Percentiles rank a stretch among this genome's conserved stretches.
Conservation (phyloP, 805 yeast species). For the Komagataella phaffii region DNA sequence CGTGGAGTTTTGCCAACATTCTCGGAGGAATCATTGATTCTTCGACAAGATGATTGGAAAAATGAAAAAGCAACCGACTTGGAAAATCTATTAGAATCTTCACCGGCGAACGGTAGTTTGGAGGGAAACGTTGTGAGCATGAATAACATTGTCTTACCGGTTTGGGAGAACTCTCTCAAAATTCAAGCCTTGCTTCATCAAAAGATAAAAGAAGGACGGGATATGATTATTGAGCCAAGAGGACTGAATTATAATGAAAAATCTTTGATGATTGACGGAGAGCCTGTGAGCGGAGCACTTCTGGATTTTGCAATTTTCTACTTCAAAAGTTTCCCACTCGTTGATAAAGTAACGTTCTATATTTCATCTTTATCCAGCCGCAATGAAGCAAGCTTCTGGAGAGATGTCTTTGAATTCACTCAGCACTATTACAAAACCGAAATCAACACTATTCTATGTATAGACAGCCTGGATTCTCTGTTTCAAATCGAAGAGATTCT, state of each 20-base stretch:
- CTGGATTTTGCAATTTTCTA: slow-evolving; percentile 63
- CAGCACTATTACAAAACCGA: slow-evolving; percentile 62
- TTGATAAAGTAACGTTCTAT: slow-evolving; percentile 34
- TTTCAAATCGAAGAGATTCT: slow-evolving; percentile 73
- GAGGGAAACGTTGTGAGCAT: slow-evolving; percentile 60
- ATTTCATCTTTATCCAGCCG: slow-evolving; percentile 71
- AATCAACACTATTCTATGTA: slow-evolving; percentile 57
- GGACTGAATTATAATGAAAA: slow-evolving; percentile 67
- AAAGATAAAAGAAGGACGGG: slow-evolving; percentile 24
- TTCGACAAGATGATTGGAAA: slow-evolving; percentile 71
- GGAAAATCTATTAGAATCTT: slow-evolving; percentile 68
- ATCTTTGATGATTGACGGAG: slow-evolving; percentile 54
- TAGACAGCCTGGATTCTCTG: slow-evolving; percentile 62
- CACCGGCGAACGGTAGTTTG: slow-evolving; percentile 51
- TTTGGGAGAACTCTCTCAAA: slow-evolving; percentile 14
- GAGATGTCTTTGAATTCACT: slow-evolving; percentile 50
- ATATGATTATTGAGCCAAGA: slow-evolving; percentile 39
- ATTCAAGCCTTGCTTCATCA: slow-evolving; percentile 28
- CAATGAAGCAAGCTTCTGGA: slow-evolving; percentile 65
- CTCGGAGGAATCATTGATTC: slow-evolving; percentile 54
- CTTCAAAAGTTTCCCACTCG: slow-evolving; percentile 41
- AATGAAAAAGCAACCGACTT: slow-evolving; percentile 58
- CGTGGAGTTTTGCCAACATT: slow-evolving; percentile 56
- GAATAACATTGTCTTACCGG: slow-evolving; percentile 39
- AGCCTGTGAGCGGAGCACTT: slow-evolving; percentile 51